Base-by-base conservation (phyloP, 192 early-diverging fungal species). In the Bifiguratus adelaidae region DNA sequence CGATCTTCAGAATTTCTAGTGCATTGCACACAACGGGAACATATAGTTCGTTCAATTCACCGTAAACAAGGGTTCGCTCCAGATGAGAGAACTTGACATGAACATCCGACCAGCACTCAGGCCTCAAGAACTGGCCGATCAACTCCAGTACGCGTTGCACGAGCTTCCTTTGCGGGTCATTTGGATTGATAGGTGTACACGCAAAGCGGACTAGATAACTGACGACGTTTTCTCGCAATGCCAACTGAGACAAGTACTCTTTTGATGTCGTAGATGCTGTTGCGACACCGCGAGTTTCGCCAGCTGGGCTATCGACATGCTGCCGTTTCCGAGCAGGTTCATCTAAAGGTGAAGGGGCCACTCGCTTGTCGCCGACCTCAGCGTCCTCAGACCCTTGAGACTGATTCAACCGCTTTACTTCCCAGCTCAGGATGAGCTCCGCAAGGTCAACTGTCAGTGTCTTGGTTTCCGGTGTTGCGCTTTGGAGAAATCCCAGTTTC, bases 361-460 rank as follows among this genome's bases (percentile, higher is more conserved):
- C 67, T 58, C 68, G 41, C 38, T 52, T 52, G 41, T 43, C 36
- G 2, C n/a, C 16, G 22, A 23, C 41, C 38, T 73, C 65, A 2
- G 56, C 53, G 0, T 53, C 58, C 41, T 54, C 61, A 18, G 58
- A 44, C 3, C 43, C 48, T 19, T 58, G 63, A 13, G 50, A 22
- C 28, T 71, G 69, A 8, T 43, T n/a, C 20, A 83, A 67, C 9
- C 76, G 68, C 52, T 73, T 76, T 16, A 67, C 71, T 48, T 99
- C 89, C 96, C 96, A 99, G 37, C 73, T 80, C 19, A 94, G 63
- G 36, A 97, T 82, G 41, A 99, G 66, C 15, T 95, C 88, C 20
- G 85, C 81, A 21, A 99, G 69, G 53, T 97, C 95, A 30, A 95
- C 74, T 4, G 92, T 88, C 33, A 99, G 54, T 0, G 79, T 56